A percentile compares a stretch with the other conserved stretches of the same genome.
Conservation (phyloP, 1,284 basidiomycete genomes). For the Trichosporon sp. region DNA sequence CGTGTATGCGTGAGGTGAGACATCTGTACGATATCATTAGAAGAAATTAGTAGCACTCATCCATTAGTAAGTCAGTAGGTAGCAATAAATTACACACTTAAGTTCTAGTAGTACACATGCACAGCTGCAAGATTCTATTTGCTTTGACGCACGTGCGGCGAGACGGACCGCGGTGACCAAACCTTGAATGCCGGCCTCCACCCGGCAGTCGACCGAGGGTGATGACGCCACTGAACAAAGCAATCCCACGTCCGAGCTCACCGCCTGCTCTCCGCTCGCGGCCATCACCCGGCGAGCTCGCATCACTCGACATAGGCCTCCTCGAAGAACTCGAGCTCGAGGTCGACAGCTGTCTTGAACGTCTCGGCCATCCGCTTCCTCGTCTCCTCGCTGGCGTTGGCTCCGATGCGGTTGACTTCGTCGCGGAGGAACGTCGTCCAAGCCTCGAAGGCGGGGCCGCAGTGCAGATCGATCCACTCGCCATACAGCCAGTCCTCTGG, state of each 20-base stretch:
- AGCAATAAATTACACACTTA: too few species aligned
- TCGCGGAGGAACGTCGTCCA: conserved; percentile 14
- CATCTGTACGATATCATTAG: background rate
- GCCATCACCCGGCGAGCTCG: background rate
- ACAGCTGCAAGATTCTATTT: too few species aligned
- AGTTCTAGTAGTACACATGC: too few species aligned
- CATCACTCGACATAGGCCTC: conserved; percentile 7
- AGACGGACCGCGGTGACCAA: background rate
- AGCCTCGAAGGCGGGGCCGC: conserved; percentile 11
- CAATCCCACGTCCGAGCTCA: background rate
- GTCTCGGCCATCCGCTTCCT: conserved; percentile 1
- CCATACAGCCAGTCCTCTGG: conserved; percentile 13
- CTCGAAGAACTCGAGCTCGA: conserved; percentile 17
- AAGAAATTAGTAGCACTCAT: background rate
- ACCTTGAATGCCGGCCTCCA: background rate
- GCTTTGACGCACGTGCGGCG: too few species aligned
- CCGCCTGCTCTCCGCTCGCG: background rate
- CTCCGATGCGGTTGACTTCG: conserved; percentile 16
- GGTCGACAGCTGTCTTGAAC: conserved; percentile 11
- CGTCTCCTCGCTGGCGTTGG: background rate
- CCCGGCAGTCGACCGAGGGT: background rate
- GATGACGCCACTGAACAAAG: background rate
- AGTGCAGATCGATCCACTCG: conserved; percentile 24
- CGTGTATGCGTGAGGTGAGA: background rate
- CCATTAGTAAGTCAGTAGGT: too few species aligned